Evolutionary conservation across 2,329 filamentous ascomycete species (phyloP).

Genomic region (Sporothrix schenckii): DNA sequence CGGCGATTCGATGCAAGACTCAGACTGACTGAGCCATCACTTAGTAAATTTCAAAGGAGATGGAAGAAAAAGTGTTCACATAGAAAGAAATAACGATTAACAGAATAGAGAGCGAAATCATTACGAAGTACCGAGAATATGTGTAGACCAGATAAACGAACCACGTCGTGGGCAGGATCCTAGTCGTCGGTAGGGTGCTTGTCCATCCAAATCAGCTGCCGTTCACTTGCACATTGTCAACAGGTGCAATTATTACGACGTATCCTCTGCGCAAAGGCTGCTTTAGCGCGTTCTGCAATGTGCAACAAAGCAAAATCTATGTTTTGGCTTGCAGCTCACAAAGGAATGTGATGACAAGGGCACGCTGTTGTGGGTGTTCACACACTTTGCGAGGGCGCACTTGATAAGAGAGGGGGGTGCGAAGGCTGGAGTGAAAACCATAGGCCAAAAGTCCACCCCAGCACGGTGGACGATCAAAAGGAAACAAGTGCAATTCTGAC

Average conservation of each 20-base stretch:
- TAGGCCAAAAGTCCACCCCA: neutral
- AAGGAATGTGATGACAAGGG: conserved; percentile 27
- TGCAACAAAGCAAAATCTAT: neutral
- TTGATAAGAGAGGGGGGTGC: neutral
- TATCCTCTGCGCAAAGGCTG: neutral
- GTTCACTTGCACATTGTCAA: neutral
- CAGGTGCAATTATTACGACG: too few species aligned
- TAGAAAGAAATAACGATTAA: neutral
- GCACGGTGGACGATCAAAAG: conserved; percentile 10
- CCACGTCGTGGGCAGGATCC: neutral
- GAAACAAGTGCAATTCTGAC: neutral
- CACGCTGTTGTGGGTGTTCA: conserved; percentile 5
- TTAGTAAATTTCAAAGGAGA: too few species aligned
- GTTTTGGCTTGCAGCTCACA: neutral
- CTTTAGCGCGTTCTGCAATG: neutral
- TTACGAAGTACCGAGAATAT: neutral
- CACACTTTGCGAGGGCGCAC: neutral
- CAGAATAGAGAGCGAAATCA: neutral
- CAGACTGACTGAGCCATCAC: neutral
- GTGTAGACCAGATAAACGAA: neutral
- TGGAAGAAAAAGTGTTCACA: neutral
- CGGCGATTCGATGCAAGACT: neutral
- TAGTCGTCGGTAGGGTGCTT: neutral
- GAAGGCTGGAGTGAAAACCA: neutral
- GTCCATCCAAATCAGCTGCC: neutral